Conservation (phyloP, 2,329 filamentous ascomycete genomes). For the Aspergillus sp. region DNA sequence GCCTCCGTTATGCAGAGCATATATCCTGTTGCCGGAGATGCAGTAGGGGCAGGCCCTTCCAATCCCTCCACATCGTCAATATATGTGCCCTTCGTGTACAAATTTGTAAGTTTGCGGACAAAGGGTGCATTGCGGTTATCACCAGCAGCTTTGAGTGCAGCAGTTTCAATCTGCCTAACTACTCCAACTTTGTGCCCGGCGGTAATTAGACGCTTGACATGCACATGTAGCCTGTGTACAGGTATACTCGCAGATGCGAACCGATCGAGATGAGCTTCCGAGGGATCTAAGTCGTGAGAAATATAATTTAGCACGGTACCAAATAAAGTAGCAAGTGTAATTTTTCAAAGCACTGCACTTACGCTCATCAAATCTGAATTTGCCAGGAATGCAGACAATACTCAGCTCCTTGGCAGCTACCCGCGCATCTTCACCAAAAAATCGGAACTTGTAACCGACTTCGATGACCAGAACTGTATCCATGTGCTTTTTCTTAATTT, state of each 20-base stretch:
- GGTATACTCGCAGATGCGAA: constrained; percentile 97
- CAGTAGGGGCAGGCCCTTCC: constrained; percentile 51
- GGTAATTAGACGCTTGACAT: constrained; percentile 85
- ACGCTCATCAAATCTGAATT: constrained; percentile 89
- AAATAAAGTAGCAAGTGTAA: not conserved
- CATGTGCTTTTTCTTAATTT: constrained; percentile 86
- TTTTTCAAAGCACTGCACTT: constrained; percentile 24
- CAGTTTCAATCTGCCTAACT: constrained; percentile 90
- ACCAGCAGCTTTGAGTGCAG: constrained; percentile 88
- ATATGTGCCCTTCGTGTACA: constrained; percentile 98
- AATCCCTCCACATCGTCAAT: constrained; percentile 87
- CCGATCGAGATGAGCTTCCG: constrained; percentile 83
- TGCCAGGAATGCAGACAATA: constrained; percentile 95
- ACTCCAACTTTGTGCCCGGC: constrained; percentile 96
- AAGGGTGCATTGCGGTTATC: constrained; percentile 94
- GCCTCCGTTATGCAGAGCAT: constrained; percentile 87
- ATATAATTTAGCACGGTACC: not conserved
- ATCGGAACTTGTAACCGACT: constrained; percentile 96
- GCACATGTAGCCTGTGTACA: constrained; percentile 83
- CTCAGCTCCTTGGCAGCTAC: constrained; percentile 83
- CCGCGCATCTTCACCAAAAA: constrained; percentile 93
- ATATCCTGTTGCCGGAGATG: constrained; percentile 70
- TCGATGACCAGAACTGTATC: constrained; percentile 90
- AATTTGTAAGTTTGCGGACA: constrained; percentile 83
- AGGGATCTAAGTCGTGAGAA: constrained; percentile 55